Evolutionary conservation across 768 basidiomycete genomes (phyloP), one percentile per base, ranked within the genome.

Genomic region (Boletus rubroflammeus): DNA sequence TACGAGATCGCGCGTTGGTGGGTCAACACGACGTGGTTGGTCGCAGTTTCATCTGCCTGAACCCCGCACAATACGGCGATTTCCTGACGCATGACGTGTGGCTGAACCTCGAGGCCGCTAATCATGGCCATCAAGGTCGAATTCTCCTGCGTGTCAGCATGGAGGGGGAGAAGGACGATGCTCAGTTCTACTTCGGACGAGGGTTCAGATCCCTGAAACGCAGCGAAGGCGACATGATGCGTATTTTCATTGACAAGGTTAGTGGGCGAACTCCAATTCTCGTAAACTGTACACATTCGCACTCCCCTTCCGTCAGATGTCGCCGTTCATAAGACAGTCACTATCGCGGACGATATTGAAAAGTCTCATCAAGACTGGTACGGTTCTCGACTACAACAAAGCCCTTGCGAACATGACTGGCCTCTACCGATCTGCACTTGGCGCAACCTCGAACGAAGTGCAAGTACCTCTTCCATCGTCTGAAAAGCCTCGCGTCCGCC

Each of bases 161-260:
- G 94, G 97, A 99, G 66, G 94, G 95, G 50, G 97, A 98, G 78
- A 94, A 96, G 72, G 94, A 97, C 62, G 97, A 99, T 67, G 91
- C 93, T 8, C 90, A 90, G 61, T 99, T 97, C 76, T 95, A 90
- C 77, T 99, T 98, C 64, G 97, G 97, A 26, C 81, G 94, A 31
- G 96, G 88, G 3, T 99, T 99, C 79, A 80, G 96, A 43, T 92
- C 86, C 36, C 69, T 99, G 61, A 98, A 98, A 73, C 78, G 94
- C 31, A 91, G 93, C 0, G 93, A 98, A 67, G 85, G 81, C 23
- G 96, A 99, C 64, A 98, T 99, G 96, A 82, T 94, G 50, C 80
- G 95, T 11, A 90, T 90, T 34, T 96, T 98, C 70, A 88, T 98
- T 53, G 97, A 99, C 77, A 98, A 99, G 84, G 96, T 93, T 41